Conservation (phyloP, 495 filamentous ascomycete species). For the Lasiosphaeria miniovina region DNA sequence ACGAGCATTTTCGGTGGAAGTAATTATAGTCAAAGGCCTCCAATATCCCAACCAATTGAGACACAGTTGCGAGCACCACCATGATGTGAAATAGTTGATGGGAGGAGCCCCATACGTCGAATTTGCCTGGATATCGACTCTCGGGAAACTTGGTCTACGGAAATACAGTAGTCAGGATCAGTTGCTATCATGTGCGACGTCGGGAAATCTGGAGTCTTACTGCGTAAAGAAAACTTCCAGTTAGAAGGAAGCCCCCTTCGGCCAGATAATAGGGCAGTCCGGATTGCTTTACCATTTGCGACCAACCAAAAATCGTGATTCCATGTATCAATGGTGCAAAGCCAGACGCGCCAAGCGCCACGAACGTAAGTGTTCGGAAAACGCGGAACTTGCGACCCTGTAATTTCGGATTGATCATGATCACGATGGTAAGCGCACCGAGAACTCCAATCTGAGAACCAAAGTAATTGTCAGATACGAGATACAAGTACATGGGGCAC, state of each 20-base stretch:
- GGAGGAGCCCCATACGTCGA: slow-evolving; percentile 64
- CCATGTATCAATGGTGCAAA: slow-evolving; percentile 34
- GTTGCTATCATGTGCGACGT: slow-evolving; percentile 5
- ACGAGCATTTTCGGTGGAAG: too few relatives aligned
- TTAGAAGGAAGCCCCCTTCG: slow-evolving; percentile 55
- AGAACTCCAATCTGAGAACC: slow-evolving; percentile 62
- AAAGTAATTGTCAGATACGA: background rate
- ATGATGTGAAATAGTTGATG: slow-evolving; percentile 64
- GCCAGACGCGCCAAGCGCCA: slow-evolving; percentile 72
- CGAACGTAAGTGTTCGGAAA: slow-evolving; percentile 75
- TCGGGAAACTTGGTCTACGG: slow-evolving; percentile 45
- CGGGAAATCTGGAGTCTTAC: slow-evolving; percentile 13
- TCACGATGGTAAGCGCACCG: slow-evolving; percentile 60
- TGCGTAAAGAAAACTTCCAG: slow-evolving; percentile 17
- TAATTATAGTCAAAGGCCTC: slow-evolving; percentile 19
- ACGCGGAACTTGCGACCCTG: slow-evolving; percentile 70
- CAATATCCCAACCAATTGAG: slow-evolving; percentile 17
- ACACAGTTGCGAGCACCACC: slow-evolving; percentile 12
- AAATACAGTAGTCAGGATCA: slow-evolving; percentile 10
- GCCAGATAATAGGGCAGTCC: slow-evolving; percentile 42
- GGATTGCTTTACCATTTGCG: slow-evolving; percentile 19
- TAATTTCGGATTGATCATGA: slow-evolving; percentile 63
- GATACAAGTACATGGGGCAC: background rate
- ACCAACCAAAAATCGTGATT: slow-evolving; percentile 12
- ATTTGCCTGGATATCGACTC: slow-evolving; percentile 53